A percentile compares a stretch with the other conserved stretches of the same genome.
phyloP scores from a whole-genome alignment of 768 basidiomycete species.

The Crucibulum laeve region DNA sequence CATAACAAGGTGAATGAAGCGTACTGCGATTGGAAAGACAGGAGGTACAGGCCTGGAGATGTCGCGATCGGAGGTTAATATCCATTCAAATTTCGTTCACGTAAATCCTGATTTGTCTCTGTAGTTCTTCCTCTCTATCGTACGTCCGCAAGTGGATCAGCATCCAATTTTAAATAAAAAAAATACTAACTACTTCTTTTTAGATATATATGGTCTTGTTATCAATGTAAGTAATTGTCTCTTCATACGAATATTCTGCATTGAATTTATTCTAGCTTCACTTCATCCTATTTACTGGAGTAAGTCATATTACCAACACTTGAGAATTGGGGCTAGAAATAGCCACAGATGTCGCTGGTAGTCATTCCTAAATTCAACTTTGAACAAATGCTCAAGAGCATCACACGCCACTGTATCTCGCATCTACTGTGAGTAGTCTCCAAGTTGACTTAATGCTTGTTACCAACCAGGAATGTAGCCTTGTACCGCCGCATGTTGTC shows the following conservation, averaged over 20 bases:
- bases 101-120: background rate
- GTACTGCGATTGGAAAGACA: constrained; percentile 39
- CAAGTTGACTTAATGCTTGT: background rate
- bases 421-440: constrained; percentile 39
- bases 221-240: constrained; percentile 38
- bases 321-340: background rate
- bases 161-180: background rate
- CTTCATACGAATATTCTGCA: background rate
- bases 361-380: constrained; percentile 63
- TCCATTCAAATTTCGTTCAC: background rate
- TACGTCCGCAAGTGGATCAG: constrained; percentile 25
- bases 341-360: constrained; percentile 43
- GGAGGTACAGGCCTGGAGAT: constrained; percentile 57
- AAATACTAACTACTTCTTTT: background rate
- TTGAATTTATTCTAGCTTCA: constrained; percentile 38
- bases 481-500: constrained; percentile 56
- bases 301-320: constrained; percentile 23
- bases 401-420: constrained; percentile 50
- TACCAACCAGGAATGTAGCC: constrained; percentile 21
- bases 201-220: constrained; percentile 66
- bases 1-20: constrained; percentile 47
- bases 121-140: constrained; percentile 61
- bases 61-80: constrained; percentile 50
- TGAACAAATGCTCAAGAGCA: constrained; percentile 55
- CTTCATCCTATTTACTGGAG: constrained; percentile 49